phyloP scores from a whole-genome alignment of 2,329 filamentous ascomycete genomes.

The Didymella lethalis region DNA sequence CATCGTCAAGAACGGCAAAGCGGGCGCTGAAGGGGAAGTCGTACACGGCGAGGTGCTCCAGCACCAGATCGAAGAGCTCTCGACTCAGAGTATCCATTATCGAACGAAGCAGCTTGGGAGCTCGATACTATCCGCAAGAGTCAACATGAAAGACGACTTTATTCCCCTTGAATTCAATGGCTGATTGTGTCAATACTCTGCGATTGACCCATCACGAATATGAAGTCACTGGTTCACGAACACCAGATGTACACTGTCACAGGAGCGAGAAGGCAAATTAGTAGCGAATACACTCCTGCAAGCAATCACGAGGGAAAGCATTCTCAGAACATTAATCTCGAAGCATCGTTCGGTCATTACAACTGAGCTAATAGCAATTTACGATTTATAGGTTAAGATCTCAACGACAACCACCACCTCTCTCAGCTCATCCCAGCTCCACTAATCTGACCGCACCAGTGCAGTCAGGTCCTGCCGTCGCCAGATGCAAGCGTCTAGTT shows the following conservation, averaged over 20 bases:
- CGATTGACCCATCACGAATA: background rate
- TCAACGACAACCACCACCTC: background rate
- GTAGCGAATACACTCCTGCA: background rate
- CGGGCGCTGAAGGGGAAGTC: constrained; percentile 15
- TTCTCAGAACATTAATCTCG: background rate
- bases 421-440: background rate
- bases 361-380: constrained; percentile 8
- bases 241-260: background rate
- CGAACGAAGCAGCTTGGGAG: background rate
- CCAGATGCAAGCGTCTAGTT: background rate
- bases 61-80: constrained; percentile 18
- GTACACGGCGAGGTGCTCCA: constrained; percentile 8
- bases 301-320: background rate
- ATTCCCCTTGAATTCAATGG: background rate
- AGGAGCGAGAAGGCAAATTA: background rate
- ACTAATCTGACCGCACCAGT: constrained; percentile 11
- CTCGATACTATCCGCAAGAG: background rate
- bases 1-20: constrained; percentile 11
- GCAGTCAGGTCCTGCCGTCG: constrained; percentile 6
- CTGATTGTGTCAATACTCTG: background rate
- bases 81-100: constrained; percentile 19
- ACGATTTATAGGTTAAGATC: constrained; percentile 17
- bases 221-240: background rate
- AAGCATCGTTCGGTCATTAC: constrained; percentile 6
- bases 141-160: background rate